Conservation (phyloP, 1,284 basidiomycete species). For the Hortiboletus rubellus region DNA sequence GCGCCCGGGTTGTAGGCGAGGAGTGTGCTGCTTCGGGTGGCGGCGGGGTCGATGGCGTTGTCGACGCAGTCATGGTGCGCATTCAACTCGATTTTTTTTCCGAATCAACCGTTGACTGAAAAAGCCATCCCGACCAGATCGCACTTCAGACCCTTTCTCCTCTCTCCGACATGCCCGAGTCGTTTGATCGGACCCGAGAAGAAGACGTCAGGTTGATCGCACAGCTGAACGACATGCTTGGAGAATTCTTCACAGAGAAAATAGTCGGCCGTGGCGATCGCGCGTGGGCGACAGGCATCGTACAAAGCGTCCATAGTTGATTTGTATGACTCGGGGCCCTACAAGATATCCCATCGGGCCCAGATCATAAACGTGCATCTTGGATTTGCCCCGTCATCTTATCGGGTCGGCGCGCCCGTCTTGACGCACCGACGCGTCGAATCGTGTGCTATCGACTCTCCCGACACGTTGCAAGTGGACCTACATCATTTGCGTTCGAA, state of each 20-base stretch:
- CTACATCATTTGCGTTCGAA: no score
- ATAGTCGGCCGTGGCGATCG: conserved; percentile 50
- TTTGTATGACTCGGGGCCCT: neutral
- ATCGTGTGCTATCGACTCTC: no score
- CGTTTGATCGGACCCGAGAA: conserved; percentile 49
- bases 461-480: no score
- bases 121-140: conserved; percentile 39
- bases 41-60: conserved; percentile 41
- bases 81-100: neutral
- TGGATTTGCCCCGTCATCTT: no score
- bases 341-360: no score
- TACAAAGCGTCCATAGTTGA: conserved; percentile 39
- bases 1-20: conserved; percentile 67
- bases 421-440: no score
- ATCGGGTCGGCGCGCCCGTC: no score
- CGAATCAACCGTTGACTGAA: neutral
- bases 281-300: conserved; percentile 58
- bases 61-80: conserved; percentile 59
- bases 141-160: conserved; percentile 60
- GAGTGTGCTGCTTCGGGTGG: conserved; percentile 50
- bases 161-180: conserved; percentile 53
- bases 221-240: conserved; percentile 54
- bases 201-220: conserved; percentile 48
- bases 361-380: no score
- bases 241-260: conserved; percentile 59